A percentile compares a stretch with the other conserved stretches of the same genome.
Evolutionary conservation across 2,329 filamentous ascomycete genomes (phyloP).

Genomic region (Fusarium neocosmosporiellum): DNA sequence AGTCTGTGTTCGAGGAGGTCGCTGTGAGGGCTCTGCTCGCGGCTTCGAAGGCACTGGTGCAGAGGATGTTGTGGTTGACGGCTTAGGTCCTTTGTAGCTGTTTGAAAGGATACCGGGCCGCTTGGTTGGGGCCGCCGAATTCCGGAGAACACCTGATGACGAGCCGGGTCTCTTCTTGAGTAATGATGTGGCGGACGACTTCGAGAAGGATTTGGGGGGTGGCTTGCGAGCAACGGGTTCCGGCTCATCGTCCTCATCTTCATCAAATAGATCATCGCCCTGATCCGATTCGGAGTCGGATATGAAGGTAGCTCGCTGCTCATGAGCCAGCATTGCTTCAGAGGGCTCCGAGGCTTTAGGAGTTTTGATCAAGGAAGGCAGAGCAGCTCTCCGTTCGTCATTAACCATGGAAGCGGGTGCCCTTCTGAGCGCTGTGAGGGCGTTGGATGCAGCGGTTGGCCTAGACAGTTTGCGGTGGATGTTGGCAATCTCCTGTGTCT

Average conservation of each 20-base stretch:
- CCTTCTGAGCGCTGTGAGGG: conserved; percentile 54
- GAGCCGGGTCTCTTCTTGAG: conserved; percentile 34
- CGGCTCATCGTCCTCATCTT: conserved; percentile 28
- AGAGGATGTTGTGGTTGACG: conserved; percentile 19
- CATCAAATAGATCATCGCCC: conserved; percentile 38
- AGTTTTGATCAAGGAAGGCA: conserved; percentile 47
- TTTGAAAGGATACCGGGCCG: conserved; percentile 44
- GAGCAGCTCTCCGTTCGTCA: conserved; percentile 60
- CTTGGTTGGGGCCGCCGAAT: conserved; percentile 9
- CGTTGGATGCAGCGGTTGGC: conserved; percentile 45
- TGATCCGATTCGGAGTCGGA: conserved; percentile 52
- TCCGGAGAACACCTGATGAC: conserved; percentile 1
- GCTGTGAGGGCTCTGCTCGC: conserved; percentile 19
- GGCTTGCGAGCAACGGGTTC: conserved; percentile 21
- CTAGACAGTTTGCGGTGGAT: conserved; percentile 59
- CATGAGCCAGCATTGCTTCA: conserved; percentile 45
- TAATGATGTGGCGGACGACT: conserved; percentile 28
- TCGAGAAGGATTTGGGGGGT: conserved; percentile 14
- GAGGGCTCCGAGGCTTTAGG: conserved; percentile 34
- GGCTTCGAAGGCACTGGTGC: conserved; percentile 15
- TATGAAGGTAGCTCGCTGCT: conserved; percentile 52
- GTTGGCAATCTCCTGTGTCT: conserved; percentile 64
- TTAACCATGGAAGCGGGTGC: conserved; percentile 67
- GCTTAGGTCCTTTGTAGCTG: conserved; percentile 39
- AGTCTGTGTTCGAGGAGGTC: conserved; percentile 27